Base-by-base conservation (phyloP, 2,329 filamentous ascomycete genomes). In the Stachybotrys chartarum region DNA sequence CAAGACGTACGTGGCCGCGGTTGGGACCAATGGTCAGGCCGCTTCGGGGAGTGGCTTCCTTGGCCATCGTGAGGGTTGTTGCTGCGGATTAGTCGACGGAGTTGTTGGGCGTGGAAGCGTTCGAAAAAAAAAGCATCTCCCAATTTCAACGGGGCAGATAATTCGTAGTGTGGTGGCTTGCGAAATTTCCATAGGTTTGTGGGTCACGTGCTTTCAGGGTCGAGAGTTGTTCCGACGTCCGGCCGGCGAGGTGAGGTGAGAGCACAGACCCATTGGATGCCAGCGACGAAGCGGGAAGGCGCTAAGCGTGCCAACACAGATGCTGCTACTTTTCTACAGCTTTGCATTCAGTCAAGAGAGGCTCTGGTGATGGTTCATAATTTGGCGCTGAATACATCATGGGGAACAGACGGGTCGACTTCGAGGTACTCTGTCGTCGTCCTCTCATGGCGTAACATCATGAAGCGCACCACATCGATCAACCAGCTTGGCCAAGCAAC, bases 11-110 rank as follows among this genome's bases (percentile, higher is more conserved):
- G 78, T 84, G 78, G 73, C 83, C 81, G 66, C 78, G 80, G 81
- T 86, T 85, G 68, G 79, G 72, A 72, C 83, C 83, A 69, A 81
- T 75, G 75, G 78, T 75, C 66, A 86, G 74, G 74, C 82, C 83
- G 74, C 75, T 76, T 68, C 77, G 78, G 69, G 77, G 76, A 66
- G 78, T 74, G 60, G 77, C 72, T 75, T 84, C 81, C 74, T 81
- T 81, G 68, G 81, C 81, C 82, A 85, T 85, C 70, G 68, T 73
- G 63, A 60, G 60, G 65, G 63, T 63, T 24, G 24, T 60, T 65
- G 62, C 58, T 66, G 64, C 64, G 58, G 65, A 63, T 65, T 70
- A 67, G 63, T 69, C 58, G 60, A 59, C 59, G 60, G 59, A 59
- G 58, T 59, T 62, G 64, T 64, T 62, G 63, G 66, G 61, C 60